phyloP scores from a whole-genome alignment of 2,329 filamentous ascomycete genomes.

The Aspergillus sergii region DNA sequence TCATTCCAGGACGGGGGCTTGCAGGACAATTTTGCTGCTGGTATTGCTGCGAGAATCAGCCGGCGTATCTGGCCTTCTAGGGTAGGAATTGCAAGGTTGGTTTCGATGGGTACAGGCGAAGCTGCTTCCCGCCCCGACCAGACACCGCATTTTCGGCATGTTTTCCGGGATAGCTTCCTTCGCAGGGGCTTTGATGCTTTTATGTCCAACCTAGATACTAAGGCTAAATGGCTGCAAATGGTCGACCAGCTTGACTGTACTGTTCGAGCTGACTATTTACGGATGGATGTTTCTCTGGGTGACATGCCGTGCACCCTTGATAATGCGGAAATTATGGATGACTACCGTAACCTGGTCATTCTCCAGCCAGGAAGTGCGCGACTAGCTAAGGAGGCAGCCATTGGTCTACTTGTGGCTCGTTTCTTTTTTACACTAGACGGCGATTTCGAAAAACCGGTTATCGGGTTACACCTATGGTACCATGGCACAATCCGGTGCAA shows the following conservation, averaged over 20 bases:
- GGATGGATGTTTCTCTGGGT: conserved; percentile 17
- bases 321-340: conserved; percentile 19
- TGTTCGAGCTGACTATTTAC: conserved; percentile 13
- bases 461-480: conserved; percentile 1
- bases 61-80: conserved; percentile 21
- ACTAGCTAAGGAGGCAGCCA: conserved; percentile 7
- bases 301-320: conserved; percentile 17
- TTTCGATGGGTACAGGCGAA: conserved; percentile 23
- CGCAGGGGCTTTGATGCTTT: conserved; percentile 20
- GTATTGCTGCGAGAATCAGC: conserved; percentile 15
- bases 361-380: conserved; percentile 11
- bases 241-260: conserved; percentile 9
- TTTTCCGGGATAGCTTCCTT: conserved; percentile 26
- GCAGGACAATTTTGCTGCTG: conserved; percentile 19
- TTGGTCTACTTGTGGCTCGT: conserved; percentile 12
- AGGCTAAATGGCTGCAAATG: conserved; percentile 20
- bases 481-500: conserved; percentile 15
- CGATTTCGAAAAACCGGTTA: not conserved
- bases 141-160: conserved; percentile 23
- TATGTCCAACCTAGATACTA: conserved; percentile 26
- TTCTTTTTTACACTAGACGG: conserved; percentile 15
- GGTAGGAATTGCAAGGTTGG: conserved; percentile 13
- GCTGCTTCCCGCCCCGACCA: not conserved
- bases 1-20: conserved; percentile 20
- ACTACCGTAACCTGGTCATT: conserved; percentile 23